Conservation (phyloP, 139 green algal genomes). For the Haematococcus sp. region DNA sequence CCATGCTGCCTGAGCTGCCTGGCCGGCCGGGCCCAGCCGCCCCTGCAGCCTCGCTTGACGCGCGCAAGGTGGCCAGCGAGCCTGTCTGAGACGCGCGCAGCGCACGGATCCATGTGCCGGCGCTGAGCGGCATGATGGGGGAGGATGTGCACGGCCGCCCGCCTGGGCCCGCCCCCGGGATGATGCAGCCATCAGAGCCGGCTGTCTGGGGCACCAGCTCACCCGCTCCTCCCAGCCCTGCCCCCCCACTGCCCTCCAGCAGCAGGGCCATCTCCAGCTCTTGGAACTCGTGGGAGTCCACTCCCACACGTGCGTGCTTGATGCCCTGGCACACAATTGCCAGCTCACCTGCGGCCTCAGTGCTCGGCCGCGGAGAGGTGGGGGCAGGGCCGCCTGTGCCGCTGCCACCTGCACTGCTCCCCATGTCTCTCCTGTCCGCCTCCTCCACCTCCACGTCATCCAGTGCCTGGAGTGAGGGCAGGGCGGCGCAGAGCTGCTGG, state of each 20-base stretch:
- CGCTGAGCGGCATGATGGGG: conserved; percentile 16
- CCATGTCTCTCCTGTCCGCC: background rate
- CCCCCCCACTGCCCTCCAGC: conserved; percentile 12
- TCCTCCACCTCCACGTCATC: conserved; percentile 24
- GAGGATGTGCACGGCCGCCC: background rate
- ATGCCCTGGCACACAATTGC: conserved; percentile 32
- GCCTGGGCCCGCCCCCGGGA: background rate
- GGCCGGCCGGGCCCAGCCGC: background rate
- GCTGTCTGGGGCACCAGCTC: too few relatives aligned
- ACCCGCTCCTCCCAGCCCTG: too few relatives aligned
- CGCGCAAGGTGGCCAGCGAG: background rate
- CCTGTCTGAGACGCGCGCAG: conserved; percentile 18
- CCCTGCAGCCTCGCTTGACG: background rate
- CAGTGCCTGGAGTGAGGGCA: conserved; percentile 19
- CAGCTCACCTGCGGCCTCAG: conserved; percentile 14
- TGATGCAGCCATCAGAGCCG: background rate
- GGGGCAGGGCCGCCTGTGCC: background rate
- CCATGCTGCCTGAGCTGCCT: background rate
- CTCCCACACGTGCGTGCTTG: conserved; percentile 42
- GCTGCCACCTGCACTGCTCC: background rate
- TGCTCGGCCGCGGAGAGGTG: background rate
- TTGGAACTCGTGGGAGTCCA: conserved; percentile 41
- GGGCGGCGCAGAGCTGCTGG: background rate
- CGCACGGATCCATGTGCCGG: conserved; percentile 28
- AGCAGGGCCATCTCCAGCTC: conserved; percentile 44